phyloP scores from a whole-genome alignment of 225 moss, liverwort and hornwort genomes.

The Pseudoscleropodium purum region DNA sequence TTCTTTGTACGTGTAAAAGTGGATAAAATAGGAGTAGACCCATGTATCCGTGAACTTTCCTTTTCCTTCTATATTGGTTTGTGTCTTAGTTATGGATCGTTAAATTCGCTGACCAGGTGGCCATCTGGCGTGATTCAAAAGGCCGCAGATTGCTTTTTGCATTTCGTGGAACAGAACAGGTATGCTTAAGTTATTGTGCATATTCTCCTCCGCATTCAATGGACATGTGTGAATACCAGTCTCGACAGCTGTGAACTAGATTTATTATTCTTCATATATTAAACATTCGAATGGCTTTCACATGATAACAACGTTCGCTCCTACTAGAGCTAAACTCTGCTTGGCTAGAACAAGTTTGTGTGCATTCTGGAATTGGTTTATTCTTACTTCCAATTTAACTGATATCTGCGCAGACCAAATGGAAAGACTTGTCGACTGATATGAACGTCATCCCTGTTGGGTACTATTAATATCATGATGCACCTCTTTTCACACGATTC shows the following conservation, averaged over 20 bases:
- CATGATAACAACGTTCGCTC: background rate
- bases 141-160: conserved; percentile 69
- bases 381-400: background rate
- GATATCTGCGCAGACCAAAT: conserved; percentile 59
- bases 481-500: background rate
- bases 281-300: background rate
- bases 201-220: background rate
- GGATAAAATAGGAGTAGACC: background rate
- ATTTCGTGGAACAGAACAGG: conserved; percentile 90
- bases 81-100: background rate
- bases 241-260: background rate
- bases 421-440: conserved; percentile 80
- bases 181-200: background rate
- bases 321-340: background rate
- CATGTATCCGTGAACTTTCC: background rate
- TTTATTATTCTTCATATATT: background rate
- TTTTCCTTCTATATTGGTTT: background rate
- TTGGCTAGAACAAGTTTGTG: background rate
- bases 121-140: conserved; percentile 70
- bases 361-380: background rate
- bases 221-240: background rate
- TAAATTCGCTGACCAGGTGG: conserved; percentile 37
- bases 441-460: conserved; percentile 59
- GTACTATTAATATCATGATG: conserved; percentile 10
- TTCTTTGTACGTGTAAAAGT: background rate